Evolutionary conservation across 495 filamentous ascomycete genomes (phyloP).

Genomic region (Tuber brumale): DNA sequence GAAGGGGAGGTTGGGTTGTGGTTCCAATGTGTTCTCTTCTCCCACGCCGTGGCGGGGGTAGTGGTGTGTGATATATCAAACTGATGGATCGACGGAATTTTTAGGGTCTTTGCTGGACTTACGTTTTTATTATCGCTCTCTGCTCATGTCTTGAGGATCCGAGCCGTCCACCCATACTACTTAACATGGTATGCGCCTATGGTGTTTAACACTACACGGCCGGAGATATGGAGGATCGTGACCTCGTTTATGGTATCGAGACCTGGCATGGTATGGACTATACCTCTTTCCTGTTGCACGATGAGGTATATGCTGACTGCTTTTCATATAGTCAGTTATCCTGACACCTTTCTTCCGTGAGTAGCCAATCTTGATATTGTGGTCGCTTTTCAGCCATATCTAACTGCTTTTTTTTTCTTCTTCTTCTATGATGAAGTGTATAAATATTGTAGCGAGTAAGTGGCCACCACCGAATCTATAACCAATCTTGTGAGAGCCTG

Average conservation of each 20-base stretch:
- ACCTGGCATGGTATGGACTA: constrained; percentile 31
- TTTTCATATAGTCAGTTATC: constrained; percentile 31
- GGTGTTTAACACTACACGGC: constrained; percentile 27
- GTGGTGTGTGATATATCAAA: not conserved
- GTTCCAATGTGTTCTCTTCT: not conserved
- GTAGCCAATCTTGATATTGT: constrained; percentile 10
- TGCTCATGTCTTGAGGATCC: constrained; percentile 24
- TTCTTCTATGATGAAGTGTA: constrained; percentile 26
- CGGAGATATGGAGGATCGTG: constrained; percentile 38
- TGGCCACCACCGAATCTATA: not conserved
- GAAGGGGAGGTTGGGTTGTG: not conserved
- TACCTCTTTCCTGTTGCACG: not conserved
- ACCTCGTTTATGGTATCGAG: constrained; percentile 39
- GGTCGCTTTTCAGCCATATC: not conserved
- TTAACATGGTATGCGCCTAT: constrained; percentile 28
- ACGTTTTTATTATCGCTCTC: constrained; percentile 36
- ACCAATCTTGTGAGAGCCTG: not conserved
- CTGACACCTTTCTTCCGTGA: constrained; percentile 42
- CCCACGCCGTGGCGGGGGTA: not conserved
- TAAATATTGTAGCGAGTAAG: constrained; percentile 38
- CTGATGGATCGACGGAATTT: not conserved
- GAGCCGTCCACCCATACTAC: constrained; percentile 16
- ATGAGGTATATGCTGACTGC: not conserved
- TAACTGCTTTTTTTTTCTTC: not conserved
- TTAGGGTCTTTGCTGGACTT: constrained; percentile 35